Base-by-base conservation (phyloP, 2,329 filamentous ascomycete species). In the Hirsutella minnesotensis region DNA sequence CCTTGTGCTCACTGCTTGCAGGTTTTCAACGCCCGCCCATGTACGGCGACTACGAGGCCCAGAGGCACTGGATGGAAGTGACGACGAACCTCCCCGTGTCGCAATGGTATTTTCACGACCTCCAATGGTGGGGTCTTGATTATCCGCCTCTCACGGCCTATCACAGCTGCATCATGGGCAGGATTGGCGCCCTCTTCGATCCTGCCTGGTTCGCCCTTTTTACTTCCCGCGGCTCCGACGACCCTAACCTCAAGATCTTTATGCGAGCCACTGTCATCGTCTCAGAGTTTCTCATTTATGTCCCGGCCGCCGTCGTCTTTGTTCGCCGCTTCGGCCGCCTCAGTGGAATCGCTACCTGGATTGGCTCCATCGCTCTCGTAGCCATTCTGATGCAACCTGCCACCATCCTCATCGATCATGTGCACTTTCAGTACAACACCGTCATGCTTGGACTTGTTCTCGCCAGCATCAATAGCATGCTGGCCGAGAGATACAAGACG, bases 11-110 rank as follows among this genome's bases (percentile, higher is more conserved):
- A 24, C 36, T 33, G 33, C 9, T 15, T 42, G 9, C 22, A 44
- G 85, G 90, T 44, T 85, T 82, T 56, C 70, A 82, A 46, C 78
- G 77, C 46, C 89, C 89, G 30, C 92, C 92, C 5, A 88, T 95
- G 79, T 85, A 89, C 57, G 92, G 92, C 51, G 92, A 98, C 63
- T 98, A 95, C 65, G 92, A 98, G 68, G 92, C 94, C 3, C 92
- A 98, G 62, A 72, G 92, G 53, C 92, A 98, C 63, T 98, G 92
- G 92, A 95, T 98, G 89, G 92, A 98, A 58, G 72, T 98, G 50
- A 95, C 92, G 2, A 85, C 79, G 9, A 79, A 95, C 46, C 70
- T 98, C 2, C 92, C 92, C 13, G 73, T 94, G 31, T 92, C 87
- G 10, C 84, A 92, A 61, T 98, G 94, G 92, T 98, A 98, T 63